Base-by-base conservation (phyloP, 2,329 filamentous ascomycete genomes). In the Aspergillus sp. region DNA sequence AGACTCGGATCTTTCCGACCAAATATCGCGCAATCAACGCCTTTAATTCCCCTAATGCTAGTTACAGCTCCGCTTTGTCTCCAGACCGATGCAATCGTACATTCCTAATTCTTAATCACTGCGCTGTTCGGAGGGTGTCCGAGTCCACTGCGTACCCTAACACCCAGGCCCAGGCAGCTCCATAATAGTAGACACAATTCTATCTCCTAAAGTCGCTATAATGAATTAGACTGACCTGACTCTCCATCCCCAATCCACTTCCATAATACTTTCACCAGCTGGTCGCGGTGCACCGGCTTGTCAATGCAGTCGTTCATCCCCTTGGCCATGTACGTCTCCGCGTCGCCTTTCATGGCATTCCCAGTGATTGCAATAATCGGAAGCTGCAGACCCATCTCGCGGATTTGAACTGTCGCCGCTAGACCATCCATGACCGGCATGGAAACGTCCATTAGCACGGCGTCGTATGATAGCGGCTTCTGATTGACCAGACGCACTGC, bases 301-400 rank as follows among this genome's bases (percentile, higher is more conserved):
- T 81, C 72, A 12, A 85, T 72, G 59, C 84, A 85, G 42, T 80
- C 82, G 42, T 81, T 78, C 81, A 85, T 83, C 0, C 83, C 83
- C 49, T 78, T 78, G 4, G 78, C 76, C 26, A 83, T 71, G 59
- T 83, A 85, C 9, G 71, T 74, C 45, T 85, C 83, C 4, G 75
- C 77, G 57, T 85, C 82, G 0, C 80, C 83, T 49, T 82, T 81
- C 17, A 85, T 71, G 0, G 83, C 83, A 58, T 84, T 82, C 0
- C 82, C 81, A 1, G 82, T 84, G 73, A 84, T 78, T 13, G 82
- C 82, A 18, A 85, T 76, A 39, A 84, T 82, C 0, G 81, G 81
- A 2, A 80, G 63, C 22, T 76, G 67, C 11, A 72, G 45, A 7
- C 70, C 70, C 60, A 74, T 66, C 7, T 65, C 59, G 8, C 79